These are phyloP conservation scores for Pichia nakasei DNA, from an alignment of 805 yeast species.

Conservation along the genomic window DNA sequence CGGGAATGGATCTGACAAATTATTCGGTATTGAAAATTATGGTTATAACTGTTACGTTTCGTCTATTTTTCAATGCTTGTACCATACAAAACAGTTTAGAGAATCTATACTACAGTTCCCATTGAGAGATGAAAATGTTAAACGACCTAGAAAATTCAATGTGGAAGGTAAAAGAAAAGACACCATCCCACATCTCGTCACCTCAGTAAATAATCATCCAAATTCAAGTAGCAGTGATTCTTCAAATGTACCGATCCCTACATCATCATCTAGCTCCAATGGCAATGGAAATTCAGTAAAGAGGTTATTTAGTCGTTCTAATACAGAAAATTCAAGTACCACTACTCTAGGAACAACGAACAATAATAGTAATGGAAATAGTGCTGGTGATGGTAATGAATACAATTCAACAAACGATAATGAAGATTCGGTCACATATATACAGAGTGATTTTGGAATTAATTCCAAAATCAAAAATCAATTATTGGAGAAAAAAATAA, in stretches of 20 bases:
- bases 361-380: background rate
- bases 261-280: background rate
- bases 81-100: constrained; percentile 64
- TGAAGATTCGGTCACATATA: background rate
- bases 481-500: constrained; percentile 15
- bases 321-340: constrained; percentile 11
- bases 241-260: background rate
- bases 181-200: background rate
- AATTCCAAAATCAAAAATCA: constrained; percentile 13
- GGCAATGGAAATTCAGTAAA: background rate
- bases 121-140: constrained; percentile 21
- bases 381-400: background rate
- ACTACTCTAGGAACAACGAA: background rate
- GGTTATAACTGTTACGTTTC: constrained; percentile 95
- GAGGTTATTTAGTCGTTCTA: constrained; percentile 6
- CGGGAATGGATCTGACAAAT: constrained; percentile 62
- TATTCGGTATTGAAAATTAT: constrained; percentile 76
- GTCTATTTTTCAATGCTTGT: constrained; percentile 83
- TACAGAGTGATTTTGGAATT: constrained; percentile 1
- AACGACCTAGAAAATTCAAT: constrained; percentile 30
- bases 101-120: constrained; percentile 44
- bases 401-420: background rate
- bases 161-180: background rate
- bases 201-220: background rate
- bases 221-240: background rate